Conservation (phyloP, 805 yeast species). For the Cyberlindnera nakhonratchasimensis region DNA sequence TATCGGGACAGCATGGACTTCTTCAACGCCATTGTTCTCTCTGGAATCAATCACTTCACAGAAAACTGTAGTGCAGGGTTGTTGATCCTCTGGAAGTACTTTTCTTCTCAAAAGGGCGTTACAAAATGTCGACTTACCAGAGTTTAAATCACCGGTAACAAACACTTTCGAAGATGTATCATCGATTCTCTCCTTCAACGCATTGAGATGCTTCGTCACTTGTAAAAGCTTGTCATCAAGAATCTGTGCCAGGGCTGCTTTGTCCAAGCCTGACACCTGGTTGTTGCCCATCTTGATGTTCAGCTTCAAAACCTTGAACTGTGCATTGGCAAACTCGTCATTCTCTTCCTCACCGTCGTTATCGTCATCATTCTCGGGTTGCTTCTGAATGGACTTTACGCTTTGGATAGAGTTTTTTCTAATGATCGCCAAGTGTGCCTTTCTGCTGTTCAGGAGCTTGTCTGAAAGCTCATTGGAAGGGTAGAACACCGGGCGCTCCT, state of each 20-base stretch:
- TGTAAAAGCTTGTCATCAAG: conserved; percentile 65
- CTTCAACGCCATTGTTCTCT: conserved; percentile 73
- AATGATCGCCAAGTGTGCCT: conserved; percentile 51
- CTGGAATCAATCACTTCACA: conserved; percentile 89
- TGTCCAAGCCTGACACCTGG: conserved; percentile 57
- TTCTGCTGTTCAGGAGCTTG: conserved; percentile 41
- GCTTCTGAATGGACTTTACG: conserved; percentile 19
- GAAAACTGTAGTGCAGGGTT: conserved; percentile 95
- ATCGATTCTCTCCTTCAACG: conserved; percentile 78
- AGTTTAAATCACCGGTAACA: conserved; percentile 94
- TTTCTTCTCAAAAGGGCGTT: conserved; percentile 78
- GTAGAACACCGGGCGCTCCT: conserved; percentile 56
- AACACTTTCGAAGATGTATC: conserved; percentile 92
- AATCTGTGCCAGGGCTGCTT: conserved; percentile 62
- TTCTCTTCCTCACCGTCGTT: conserved; percentile 13
- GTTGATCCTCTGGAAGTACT: conserved; percentile 91
- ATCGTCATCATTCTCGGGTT: conserved; percentile 22
- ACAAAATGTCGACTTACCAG: conserved; percentile 96
- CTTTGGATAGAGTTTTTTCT: conserved; percentile 36
- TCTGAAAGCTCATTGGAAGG: conserved; percentile 41
- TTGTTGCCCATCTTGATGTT: conserved; percentile 52
- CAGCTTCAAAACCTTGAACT: conserved; percentile 60
- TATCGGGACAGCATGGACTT: conserved; percentile 85
- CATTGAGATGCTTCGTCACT: conserved; percentile 61
- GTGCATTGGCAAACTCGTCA: conserved; percentile 29